Conservation (phyloP, 805 yeast genomes). For the Candida dendrica region DNA sequence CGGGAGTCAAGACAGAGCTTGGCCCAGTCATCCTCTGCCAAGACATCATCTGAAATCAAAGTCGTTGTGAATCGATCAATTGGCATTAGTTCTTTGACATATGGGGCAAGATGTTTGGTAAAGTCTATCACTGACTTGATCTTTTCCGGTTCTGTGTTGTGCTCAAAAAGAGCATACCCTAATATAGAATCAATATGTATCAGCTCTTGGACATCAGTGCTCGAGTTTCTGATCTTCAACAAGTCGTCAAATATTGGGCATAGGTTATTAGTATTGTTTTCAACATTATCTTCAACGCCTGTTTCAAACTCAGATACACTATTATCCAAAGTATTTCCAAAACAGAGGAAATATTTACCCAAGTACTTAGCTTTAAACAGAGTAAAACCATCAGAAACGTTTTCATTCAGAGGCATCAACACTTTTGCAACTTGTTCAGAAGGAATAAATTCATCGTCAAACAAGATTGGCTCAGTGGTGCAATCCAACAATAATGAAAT, state of each 20-base stretch:
- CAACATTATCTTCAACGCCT: slow-evolving; percentile 11
- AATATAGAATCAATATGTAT: slow-evolving; percentile 30
- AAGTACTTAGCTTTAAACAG: slow-evolving; percentile 1
- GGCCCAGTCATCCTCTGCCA: not conserved
- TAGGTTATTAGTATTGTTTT: slow-evolving; percentile 14
- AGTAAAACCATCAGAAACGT: not conserved
- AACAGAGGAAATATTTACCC: not conserved
- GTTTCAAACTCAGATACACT: slow-evolving; percentile 4
- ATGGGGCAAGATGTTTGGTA: slow-evolving; percentile 9
- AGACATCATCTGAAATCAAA: slow-evolving; percentile 3
- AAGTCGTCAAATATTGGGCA: slow-evolving; percentile 24
- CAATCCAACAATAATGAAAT: slow-evolving; percentile 12
- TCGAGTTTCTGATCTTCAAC: slow-evolving; percentile 8
- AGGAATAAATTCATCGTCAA: not conserved
- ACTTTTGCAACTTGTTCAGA: not conserved
- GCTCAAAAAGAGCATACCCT: slow-evolving; percentile 31
- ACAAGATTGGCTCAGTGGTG: slow-evolving; percentile 8
- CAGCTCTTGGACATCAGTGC: slow-evolving; percentile 12
- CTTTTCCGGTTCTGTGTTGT: slow-evolving; percentile 8
- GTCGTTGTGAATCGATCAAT: slow-evolving; percentile 12
- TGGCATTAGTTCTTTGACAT: slow-evolving; percentile 3
- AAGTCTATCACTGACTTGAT: slow-evolving; percentile 6
- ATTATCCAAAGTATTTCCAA: not conserved
- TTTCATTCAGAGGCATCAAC: not conserved
- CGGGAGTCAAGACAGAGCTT: not conserved